Base-by-base conservation (phyloP, 2,329 filamentous ascomycete species). In the Diaporthe citrichinensis region DNA sequence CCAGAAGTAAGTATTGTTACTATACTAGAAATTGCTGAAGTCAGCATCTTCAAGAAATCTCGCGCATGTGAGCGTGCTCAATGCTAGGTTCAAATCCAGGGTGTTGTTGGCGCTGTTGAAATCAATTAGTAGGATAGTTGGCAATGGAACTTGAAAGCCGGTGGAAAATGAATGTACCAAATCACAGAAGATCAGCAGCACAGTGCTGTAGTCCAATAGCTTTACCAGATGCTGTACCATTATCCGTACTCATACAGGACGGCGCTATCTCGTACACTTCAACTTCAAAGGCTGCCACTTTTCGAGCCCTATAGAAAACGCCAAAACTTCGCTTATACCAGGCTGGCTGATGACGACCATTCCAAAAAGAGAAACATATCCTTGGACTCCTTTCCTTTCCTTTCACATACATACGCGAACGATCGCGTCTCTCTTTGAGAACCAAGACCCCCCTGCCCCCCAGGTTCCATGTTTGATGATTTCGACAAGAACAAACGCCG, bases 271-370 rank as follows among this genome's bases (percentile, higher is more conserved):
- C 65, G 49, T 69, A 69, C 49, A 69, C 31, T 69, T 41, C n/a
- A 34, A 41, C 36, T 69, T 28, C 49, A 46, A 8, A 46, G 44
- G 34, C 25, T 36, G 53, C 25, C 25, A 15, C 49, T 46, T 65
- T 65, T 28, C 65, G 49, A 69, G 65, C 31, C 31, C 4, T 69
- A 41, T 55, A 41, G 15, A 53, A 53, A 53, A 68, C 46, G 46
- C 65, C 46, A 68, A 51, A 68, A 53, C n/a, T 51, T 69, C 65
- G 65, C 65, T 69, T 69, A 36, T 69, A 69, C 49, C 34, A 55
- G 65, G 46, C 34, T 55, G 65, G 46, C 49, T 41, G 49, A 69
- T 55, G 44, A 44, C 39, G 41, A 41, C 49, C 51, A 55, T 69
- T 69, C 49, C 65, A 69, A 55, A 49, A 49, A 49, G 8, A 20